A percentile compares a stretch with the other conserved stretches of the same genome.
Evolutionary conservation across 2,329 filamentous ascomycete species (phyloP).

Genomic region (Chrysoporthe austroafricana): DNA sequence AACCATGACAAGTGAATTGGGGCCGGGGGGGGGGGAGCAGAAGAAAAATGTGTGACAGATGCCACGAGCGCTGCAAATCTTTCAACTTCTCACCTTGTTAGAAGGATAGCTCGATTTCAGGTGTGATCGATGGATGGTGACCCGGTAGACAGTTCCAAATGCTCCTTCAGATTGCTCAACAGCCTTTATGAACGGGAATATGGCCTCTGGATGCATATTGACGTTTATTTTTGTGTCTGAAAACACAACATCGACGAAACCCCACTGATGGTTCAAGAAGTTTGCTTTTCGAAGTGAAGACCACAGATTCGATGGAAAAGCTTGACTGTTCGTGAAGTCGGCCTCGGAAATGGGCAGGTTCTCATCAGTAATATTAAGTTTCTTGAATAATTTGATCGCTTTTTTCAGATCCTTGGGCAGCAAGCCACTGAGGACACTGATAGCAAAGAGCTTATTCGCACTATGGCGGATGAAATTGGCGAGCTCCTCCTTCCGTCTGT

Average conservation of each 20-base stretch:
- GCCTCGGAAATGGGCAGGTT: too few species aligned
- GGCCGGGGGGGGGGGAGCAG: background rate
- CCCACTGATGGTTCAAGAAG: too few species aligned
- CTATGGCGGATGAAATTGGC: too few species aligned
- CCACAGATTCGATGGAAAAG: too few species aligned
- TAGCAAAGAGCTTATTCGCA: conserved; percentile 8
- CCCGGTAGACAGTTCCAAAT: conserved; percentile 8
- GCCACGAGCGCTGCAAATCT: too few species aligned
- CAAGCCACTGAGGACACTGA: background rate
- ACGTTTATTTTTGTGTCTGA: background rate
- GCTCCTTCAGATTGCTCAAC: background rate
- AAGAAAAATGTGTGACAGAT: background rate
- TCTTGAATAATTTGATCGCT: background rate
- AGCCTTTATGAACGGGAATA: conserved; percentile 1
- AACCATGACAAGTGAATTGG: too few species aligned
- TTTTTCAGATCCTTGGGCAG: background rate
- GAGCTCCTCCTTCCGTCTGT: too few species aligned
- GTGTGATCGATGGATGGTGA: conserved; percentile 8
- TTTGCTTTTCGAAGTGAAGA: too few species aligned
- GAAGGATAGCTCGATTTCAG: too few species aligned
- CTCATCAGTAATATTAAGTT: too few species aligned
- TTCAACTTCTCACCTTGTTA: background rate
- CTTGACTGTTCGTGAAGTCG: too few species aligned
- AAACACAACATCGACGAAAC: too few species aligned
- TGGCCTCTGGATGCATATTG: rapidly evolving